Evolutionary conservation across 768 basidiomycete species (phyloP), one percentile per base, ranked within the genome.

Genomic region (Lactifluus subvellereus): DNA sequence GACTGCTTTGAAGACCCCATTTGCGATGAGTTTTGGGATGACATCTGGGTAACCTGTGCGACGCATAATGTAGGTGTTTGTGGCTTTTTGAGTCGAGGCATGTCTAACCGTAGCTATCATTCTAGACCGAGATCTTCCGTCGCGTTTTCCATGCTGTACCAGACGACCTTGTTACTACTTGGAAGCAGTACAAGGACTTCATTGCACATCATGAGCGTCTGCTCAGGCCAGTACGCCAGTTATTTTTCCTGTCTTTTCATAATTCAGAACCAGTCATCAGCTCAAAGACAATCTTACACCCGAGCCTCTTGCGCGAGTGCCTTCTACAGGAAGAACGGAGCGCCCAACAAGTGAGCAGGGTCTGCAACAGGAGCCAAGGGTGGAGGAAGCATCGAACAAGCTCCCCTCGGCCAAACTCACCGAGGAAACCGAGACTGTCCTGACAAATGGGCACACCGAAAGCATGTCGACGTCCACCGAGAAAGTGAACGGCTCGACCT

Each of bases 111-210:
- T 20, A 49, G 53, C 37, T 56, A 58, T 14, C 55, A 20, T 14
- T 60, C 11, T 63, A 95, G 94, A 99, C 96, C 65, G 91, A 96
- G 72, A 93, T 98, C 66, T 98, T 84, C 75, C 87, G 94, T 59
- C 95, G 91, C 71, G 94, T 98, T 4, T 99, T 99, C 78, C 88
- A 93, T 69, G 88, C 89, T 40, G 78, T 95, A 58, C 96, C 97
- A 6, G 96, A 98, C 72, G 95, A 99, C 72, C 78, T 86, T 27
- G 84, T 98, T 63, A 88, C 87, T 1, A 96, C 95, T 0, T 99
- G 96, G 96, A 94, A 94, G 70, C 89, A 93, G 70, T 98, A 88
- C 75, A 95, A 87, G 71, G 91, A 95, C 65, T 98, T 91, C 69
- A 76, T 88, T 51, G 73, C 79, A 6, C 80, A 88, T 70, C 88